Conservation (phyloP, 1,139 yeast genomes). For the Wickerhamomyces sp. region DNA sequence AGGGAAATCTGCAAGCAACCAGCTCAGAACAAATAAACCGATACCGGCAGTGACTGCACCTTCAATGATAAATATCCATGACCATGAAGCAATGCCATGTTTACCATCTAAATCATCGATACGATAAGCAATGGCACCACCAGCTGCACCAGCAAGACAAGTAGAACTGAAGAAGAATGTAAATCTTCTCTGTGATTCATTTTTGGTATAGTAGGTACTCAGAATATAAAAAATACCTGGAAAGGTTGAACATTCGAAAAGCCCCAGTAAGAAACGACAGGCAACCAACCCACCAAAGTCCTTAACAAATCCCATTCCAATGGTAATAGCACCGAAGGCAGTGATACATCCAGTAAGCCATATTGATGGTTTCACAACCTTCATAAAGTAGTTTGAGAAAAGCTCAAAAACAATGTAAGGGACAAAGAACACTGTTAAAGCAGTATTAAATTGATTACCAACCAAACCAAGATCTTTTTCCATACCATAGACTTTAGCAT, state of each 20-base stretch:
- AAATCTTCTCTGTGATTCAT: conserved; percentile 37
- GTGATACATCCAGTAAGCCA: conserved; percentile 37
- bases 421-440: conserved; percentile 31
- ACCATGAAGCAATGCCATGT: conserved; percentile 52
- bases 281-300: conserved; percentile 43
- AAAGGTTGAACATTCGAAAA: conserved; percentile 55
- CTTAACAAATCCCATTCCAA: conserved; percentile 50
- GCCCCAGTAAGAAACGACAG: conserved; percentile 45
- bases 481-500: conserved; percentile 40
- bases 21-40: conserved; percentile 50
- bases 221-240: conserved; percentile 41
- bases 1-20: conserved; percentile 71
- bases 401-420: conserved; percentile 48
- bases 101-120: conserved; percentile 46
- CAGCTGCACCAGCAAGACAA: conserved; percentile 69
- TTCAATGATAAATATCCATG: conserved; percentile 56
- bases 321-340: conserved; percentile 28
- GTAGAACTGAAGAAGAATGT: conserved; percentile 39
- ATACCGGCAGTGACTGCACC: conserved; percentile 59
- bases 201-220: conserved; percentile 36
- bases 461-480: conserved; percentile 37
- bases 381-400: conserved; percentile 42
- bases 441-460: conserved; percentile 38
- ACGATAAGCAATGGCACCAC: conserved; percentile 64
- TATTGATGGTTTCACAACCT: conserved; percentile 50